Conservation (phyloP, 371 early-diverging fungal genomes). For the Mortierella sp. region DNA sequence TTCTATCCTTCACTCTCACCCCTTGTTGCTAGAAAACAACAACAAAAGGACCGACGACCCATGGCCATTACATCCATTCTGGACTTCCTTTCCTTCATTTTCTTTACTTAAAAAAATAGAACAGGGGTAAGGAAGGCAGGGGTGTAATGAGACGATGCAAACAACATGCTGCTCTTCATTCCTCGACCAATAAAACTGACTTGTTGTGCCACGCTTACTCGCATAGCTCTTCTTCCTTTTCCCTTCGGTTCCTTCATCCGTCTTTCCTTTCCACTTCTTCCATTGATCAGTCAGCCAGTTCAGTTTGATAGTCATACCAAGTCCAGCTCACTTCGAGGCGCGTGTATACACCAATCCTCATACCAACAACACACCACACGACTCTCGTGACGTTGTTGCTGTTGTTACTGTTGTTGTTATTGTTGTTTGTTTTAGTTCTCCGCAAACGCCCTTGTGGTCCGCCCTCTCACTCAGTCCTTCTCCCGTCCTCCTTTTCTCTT, state of each 20-base stretch:
- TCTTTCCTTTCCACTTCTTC: background rate
- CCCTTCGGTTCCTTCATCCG: slow-evolving; percentile 7
- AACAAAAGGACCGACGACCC: background rate
- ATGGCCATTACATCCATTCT: background rate
- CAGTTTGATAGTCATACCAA: background rate
- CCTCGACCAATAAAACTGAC: background rate
- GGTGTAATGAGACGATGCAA: background rate
- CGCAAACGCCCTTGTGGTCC: slow-evolving; percentile 15
- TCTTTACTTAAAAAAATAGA: background rate
- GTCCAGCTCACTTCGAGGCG: background rate
- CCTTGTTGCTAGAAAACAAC: background rate
- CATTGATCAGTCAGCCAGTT: too few species aligned
- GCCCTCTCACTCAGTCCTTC: background rate
- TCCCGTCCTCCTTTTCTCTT: background rate
- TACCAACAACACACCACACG: slow-evolving; percentile 1
- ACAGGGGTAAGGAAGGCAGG: background rate
- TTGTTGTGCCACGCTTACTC: background rate
- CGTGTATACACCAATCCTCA: background rate
- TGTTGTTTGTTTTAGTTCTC: background rate
- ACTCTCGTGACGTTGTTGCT: slow-evolving; percentile 3
- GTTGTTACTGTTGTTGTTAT: background rate
- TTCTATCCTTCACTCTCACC: background rate
- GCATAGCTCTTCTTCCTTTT: background rate
- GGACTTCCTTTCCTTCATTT: background rate
- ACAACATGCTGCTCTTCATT: background rate